These are phyloP conservation scores for Perkinsus olseni DNA, from an alignment of 169 alveolate species.

Conservation along the genomic window DNA sequence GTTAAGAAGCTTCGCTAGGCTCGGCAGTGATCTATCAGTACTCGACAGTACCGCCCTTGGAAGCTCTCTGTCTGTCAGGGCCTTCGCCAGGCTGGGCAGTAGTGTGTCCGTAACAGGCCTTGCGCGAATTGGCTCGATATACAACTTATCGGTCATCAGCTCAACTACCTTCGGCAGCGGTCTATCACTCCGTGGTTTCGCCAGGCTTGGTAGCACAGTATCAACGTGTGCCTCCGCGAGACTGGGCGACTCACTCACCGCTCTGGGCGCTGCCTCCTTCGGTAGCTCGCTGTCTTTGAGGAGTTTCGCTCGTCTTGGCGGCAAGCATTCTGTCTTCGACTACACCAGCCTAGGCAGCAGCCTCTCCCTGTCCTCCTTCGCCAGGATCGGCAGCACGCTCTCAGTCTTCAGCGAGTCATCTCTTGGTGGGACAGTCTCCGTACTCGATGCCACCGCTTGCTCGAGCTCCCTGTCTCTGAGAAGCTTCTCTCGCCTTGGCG, in stretches of 20 bases:
- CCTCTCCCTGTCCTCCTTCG: not conserved
- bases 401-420: not conserved
- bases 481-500: not conserved
- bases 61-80: not conserved
- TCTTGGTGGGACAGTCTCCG: not conserved
- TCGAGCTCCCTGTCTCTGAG: not conserved
- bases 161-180: not conserved
- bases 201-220: not conserved
- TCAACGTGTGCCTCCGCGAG: not conserved
- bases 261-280: not conserved
- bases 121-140: not conserved
- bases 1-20: not conserved
- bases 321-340: not conserved
- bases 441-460: not conserved
- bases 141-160: not conserved
- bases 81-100: not conserved
- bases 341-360: not conserved
- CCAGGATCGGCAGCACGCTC: not conserved
- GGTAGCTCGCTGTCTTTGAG: not conserved
- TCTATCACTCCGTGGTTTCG: constrained; percentile 3
- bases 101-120: not conserved
- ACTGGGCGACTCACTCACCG: not conserved
- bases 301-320: not conserved
- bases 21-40: not conserved
- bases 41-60: not conserved